A percentile compares a stretch with the other conserved stretches of the same genome.
Evolutionary conservation across 192 early-diverging fungal species (phyloP).

Genomic region (Helicostylum pulchrum): DNA sequence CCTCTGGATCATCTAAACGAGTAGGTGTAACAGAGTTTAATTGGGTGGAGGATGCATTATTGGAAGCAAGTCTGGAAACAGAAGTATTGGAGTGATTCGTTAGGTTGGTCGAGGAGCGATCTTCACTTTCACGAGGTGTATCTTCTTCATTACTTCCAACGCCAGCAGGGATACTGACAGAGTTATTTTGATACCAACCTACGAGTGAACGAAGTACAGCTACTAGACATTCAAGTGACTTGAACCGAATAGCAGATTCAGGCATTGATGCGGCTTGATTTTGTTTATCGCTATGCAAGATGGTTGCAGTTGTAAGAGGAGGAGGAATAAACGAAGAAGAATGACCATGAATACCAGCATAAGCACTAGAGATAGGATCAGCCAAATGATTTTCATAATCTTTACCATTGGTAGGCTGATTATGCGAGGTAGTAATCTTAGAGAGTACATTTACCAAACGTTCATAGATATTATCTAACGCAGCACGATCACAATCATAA

Average conservation of each 20-base stretch:
- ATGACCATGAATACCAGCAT: constrained; percentile 1
- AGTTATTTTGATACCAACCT: constrained; percentile 57
- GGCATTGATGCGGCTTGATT: constrained; percentile 16
- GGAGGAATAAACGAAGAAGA: constrained; percentile 39
- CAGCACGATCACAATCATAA: constrained; percentile 87
- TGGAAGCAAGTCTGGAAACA: constrained; percentile 27
- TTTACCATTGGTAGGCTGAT: constrained; percentile 9
- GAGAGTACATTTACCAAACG: constrained; percentile 71
- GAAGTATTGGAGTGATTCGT: constrained; percentile 24
- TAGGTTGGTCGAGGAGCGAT: constrained; percentile 16
- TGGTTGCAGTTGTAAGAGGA: constrained; percentile 40
- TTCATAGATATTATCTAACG: constrained; percentile 88
- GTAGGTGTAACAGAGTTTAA: neutral
- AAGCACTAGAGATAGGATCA: neutral
- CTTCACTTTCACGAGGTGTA: constrained; percentile 37
- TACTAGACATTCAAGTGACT: constrained; percentile 58
- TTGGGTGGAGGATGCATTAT: neutral
- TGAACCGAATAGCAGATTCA: constrained; percentile 49
- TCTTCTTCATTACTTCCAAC: constrained; percentile 23
- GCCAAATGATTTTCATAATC: constrained; percentile 21
- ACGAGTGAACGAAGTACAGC: constrained; percentile 64
- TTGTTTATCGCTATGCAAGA: constrained; percentile 37
- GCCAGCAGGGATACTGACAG: constrained; percentile 32
- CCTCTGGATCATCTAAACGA: constrained; percentile 77
- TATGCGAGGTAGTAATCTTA: constrained; percentile 52